A percentile compares a stretch with the other conserved stretches of the same genome.
These are phyloP conservation scores for Hamamelis virginiana DNA, from an alignment of 164 flowering plant genomes.

Conservation along the genomic window DNA sequence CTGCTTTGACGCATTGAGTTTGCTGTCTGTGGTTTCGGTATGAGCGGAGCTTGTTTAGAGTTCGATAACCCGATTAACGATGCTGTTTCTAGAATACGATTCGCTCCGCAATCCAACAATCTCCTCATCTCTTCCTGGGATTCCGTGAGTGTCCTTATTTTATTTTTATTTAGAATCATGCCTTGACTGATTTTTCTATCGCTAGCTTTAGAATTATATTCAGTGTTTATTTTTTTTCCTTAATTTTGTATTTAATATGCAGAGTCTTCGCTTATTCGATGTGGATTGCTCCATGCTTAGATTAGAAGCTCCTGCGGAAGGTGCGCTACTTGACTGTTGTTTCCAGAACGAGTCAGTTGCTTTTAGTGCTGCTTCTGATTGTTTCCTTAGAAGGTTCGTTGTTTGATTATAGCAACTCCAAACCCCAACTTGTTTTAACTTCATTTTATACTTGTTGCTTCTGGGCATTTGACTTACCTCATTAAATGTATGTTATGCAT, in stretches of 20 bases:
- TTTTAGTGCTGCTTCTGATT: slow-evolving; percentile 57
- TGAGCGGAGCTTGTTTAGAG: slow-evolving; percentile 45
- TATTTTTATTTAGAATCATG: neutral
- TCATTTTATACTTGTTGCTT: no score
- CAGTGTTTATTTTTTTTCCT: neutral
- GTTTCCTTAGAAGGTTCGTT: slow-evolving; percentile 58
- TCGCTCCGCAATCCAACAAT: slow-evolving; percentile 75
- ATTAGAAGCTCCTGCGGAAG: slow-evolving; percentile 42
- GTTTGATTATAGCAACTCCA: no score
- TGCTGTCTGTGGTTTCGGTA: slow-evolving; percentile 8
- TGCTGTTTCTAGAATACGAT: slow-evolving; percentile 67
- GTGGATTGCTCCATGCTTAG: slow-evolving; percentile 51
- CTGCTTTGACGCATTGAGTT: neutral
- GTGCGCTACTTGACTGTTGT: slow-evolving; percentile 77
- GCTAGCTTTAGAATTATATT: neutral
- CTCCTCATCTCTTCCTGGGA: slow-evolving; percentile 92
- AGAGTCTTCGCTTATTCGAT: slow-evolving; percentile 69
- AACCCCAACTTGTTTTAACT: no score
- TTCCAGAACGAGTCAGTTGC: slow-evolving; percentile 61
- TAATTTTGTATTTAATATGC: no score
- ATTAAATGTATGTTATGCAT: no score
- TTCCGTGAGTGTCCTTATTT: slow-evolving; percentile 39
- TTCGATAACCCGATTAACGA: slow-evolving; percentile 51
- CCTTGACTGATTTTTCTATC: neutral
- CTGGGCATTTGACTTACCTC: no score